Conservation (phyloP, 371 early-diverging fungal species). For the Mucor plumbeus region DNA sequence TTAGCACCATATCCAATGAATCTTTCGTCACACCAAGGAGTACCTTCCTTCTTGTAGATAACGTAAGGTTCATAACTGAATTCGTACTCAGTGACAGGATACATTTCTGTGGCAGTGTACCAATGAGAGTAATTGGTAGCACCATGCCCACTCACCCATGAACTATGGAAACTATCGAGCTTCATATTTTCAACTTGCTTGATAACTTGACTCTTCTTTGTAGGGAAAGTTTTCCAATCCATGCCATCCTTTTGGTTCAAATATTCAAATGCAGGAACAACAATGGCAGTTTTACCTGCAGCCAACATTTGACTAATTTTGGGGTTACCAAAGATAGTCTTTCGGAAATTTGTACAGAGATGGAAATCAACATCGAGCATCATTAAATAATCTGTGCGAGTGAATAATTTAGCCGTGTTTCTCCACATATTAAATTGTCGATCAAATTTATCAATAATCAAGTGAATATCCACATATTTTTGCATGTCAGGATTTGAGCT, state of each 20-base stretch:
- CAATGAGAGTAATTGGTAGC: slow-evolving; percentile 58
- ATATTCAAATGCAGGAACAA: slow-evolving; percentile 66
- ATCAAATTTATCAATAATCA: slow-evolving; percentile 61
- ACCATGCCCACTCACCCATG: slow-evolving; percentile 58
- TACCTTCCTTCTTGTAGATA: slow-evolving; percentile 52
- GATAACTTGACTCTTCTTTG: slow-evolving; percentile 38
- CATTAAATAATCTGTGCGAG: slow-evolving; percentile 61
- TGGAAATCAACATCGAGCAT: slow-evolving; percentile 68
- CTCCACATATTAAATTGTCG: slow-evolving; percentile 70
- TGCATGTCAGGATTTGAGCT: slow-evolving; percentile 48
- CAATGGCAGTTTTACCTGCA: slow-evolving; percentile 50
- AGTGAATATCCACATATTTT: slow-evolving; percentile 60
- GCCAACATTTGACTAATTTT: slow-evolving; percentile 34
- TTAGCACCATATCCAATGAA: slow-evolving; percentile 70
- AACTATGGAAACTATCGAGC: slow-evolving; percentile 53
- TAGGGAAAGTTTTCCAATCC: slow-evolving; percentile 52
- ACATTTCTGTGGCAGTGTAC: slow-evolving; percentile 47
- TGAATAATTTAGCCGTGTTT: slow-evolving; percentile 62
- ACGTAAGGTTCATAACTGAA: slow-evolving; percentile 64
- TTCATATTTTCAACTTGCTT: slow-evolving; percentile 39
- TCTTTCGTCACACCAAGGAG: slow-evolving; percentile 67
- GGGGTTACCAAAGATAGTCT: slow-evolving; percentile 37
- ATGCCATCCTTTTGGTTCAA: slow-evolving; percentile 51
- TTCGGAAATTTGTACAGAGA: slow-evolving; percentile 59
- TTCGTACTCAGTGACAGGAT: slow-evolving; percentile 57